A percentile compares a stretch with the other conserved stretches of the same genome.
Evolutionary conservation across 2,329 filamentous ascomycete species (phyloP).

Genomic region (Alternaria solani): DNA sequence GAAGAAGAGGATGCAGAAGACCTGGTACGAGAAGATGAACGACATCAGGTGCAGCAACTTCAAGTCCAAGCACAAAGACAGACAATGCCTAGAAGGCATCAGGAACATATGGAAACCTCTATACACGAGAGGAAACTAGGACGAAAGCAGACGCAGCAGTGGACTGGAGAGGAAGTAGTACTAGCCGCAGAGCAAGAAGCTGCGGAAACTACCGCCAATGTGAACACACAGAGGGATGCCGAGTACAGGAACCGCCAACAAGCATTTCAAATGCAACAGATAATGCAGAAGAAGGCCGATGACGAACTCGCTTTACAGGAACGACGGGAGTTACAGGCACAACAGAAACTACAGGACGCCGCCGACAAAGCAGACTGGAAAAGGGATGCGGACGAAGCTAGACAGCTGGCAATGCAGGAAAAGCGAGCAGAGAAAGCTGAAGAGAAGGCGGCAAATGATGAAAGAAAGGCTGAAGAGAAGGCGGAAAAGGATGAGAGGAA

Average conservation of each 20-base stretch:
- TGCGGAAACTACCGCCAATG: not conserved
- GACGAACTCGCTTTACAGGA: not conserved
- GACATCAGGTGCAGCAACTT: not conserved
- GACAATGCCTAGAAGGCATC: not conserved
- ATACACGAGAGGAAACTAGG: not conserved
- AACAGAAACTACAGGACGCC: not conserved
- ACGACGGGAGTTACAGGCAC: not conserved
- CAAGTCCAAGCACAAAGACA: not conserved
- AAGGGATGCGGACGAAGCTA: not conserved
- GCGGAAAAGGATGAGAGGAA: not conserved
- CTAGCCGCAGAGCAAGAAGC: not conserved
- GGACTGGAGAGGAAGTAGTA: not conserved
- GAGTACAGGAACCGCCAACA: not conserved
- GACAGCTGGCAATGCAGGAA: not conserved
- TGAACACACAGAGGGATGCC: not conserved
- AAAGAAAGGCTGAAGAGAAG: not conserved
- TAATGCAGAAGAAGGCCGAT: not conserved
- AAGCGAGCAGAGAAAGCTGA: not conserved
- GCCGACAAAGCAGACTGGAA: not conserved
- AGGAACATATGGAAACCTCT: not conserved
- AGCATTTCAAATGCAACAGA: not conserved
- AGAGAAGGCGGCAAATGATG: not conserved
- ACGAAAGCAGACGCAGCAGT: not conserved
- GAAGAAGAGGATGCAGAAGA: not conserved
- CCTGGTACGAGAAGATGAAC: not conserved